These are phyloP conservation scores for Aspergillus arachidicola DNA, from an alignment of 2,329 filamentous ascomycete genomes.

Conservation along the genomic window DNA sequence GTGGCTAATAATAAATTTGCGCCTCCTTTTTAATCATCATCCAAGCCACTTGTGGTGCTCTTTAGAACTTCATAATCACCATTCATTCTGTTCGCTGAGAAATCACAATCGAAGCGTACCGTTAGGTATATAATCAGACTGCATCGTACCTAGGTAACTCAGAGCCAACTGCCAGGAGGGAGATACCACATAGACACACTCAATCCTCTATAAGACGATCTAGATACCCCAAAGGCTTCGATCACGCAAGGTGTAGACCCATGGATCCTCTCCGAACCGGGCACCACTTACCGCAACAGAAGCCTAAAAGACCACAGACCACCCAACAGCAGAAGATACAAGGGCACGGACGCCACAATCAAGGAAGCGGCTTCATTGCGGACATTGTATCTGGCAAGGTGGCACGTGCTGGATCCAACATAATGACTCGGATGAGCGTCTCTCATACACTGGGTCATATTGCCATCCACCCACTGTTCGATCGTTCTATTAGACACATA, in stretches of 20 bases:
- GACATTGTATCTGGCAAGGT: neutral
- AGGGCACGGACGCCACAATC: neutral
- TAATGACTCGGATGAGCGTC: neutral
- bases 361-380: neutral
- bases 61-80: too few relatives aligned
- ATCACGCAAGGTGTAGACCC: too few relatives aligned
- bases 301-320: neutral
- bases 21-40: neutral
- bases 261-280: too few relatives aligned
- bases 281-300: neutral
- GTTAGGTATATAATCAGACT: too few relatives aligned
- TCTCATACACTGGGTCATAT: neutral
- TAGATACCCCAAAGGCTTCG: too few relatives aligned
- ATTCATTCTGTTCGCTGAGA: too few relatives aligned
- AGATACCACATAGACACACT: too few relatives aligned
- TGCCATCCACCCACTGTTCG: neutral
- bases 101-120: too few relatives aligned
- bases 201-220: too few relatives aligned
- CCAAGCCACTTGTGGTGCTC: neutral
- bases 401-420: neutral
- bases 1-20: neutral
- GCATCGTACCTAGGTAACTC: too few relatives aligned
- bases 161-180: too few relatives aligned
- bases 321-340: neutral
- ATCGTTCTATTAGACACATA: neutral